phyloP scores from a whole-genome alignment of 352 stramenopile genomes.

The Halophytophthora polymorphica region DNA sequence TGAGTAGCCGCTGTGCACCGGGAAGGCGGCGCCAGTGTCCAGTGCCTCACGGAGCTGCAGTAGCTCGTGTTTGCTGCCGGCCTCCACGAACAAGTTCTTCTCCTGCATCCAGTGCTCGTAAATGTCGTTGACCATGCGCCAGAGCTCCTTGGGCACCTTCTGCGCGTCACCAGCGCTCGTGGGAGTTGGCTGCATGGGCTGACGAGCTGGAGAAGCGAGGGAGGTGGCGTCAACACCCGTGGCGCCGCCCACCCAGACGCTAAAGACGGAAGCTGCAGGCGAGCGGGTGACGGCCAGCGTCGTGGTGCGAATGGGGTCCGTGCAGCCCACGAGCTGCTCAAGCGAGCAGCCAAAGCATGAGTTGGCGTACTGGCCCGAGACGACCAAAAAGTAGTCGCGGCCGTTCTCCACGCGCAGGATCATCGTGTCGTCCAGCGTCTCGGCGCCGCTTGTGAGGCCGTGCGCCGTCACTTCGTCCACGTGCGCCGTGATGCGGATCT shows the following conservation, averaged over 20 bases:
- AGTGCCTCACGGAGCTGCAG: conserved; percentile 86
- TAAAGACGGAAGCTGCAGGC: conserved; percentile 38
- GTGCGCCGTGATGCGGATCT: conserved; percentile 90
- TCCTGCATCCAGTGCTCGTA: conserved; percentile 75
- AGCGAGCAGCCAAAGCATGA: conserved; percentile 95
- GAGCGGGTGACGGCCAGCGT: conserved; percentile 25
- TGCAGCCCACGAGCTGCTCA: conserved; percentile 92
- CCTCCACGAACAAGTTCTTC: conserved; percentile 83
- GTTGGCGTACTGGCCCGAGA: conserved; percentile 90
- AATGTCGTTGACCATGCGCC: conserved; percentile 97
- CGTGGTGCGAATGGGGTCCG: conserved; percentile 80
- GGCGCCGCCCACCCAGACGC: conserved; percentile 34
- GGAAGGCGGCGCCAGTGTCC: conserved; percentile 89
- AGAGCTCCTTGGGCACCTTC: conserved; percentile 96
- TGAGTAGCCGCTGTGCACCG: conserved; percentile 79
- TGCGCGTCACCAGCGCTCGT: conserved; percentile 29
- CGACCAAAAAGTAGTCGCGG: conserved; percentile 94
- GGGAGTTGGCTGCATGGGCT: conserved; percentile 33
- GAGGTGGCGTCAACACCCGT: conserved; percentile 27
- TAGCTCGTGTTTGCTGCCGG: conserved; percentile 65
- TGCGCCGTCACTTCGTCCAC: conserved; percentile 90
- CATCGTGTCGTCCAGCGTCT: conserved; percentile 95
- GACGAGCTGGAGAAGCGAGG: conserved; percentile 19
- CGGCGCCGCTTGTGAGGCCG: conserved; percentile 83
- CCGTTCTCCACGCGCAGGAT: conserved; percentile 96